Evolutionary conservation across 1,284 basidiomycete species (phyloP), one percentile per base, ranked within the genome.

Genomic region (Xanthoconium separans): DNA sequence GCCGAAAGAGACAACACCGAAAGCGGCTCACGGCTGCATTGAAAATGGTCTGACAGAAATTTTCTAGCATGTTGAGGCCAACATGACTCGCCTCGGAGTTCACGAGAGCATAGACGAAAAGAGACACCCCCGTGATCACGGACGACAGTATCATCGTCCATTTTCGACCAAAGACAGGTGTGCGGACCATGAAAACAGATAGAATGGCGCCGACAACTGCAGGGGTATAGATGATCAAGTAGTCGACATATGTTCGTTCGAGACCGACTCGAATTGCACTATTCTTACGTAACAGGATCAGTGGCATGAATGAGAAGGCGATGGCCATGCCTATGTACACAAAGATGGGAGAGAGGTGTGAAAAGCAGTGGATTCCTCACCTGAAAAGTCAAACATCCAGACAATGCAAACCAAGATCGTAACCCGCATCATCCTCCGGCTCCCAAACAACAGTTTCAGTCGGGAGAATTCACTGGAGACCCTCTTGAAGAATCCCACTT

Each of bases 281-380:
- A 40, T 61, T 61, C 33, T 60, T 60, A 20, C 56, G 45, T 10
- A 59, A 51, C 60, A 59, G 37, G 22, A 61, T 61, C 7, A 41
- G n/a, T 11, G 57, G 53, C 27, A 60, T 20, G 16, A 20, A 56
- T 18, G 50, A 4, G 9, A 13, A 15, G 12, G 44, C 49, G 8
- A 50, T 56, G 3, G 6, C 9, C 33, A 30, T 40, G 1, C 49
- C 56, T 59, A 30, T 29, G 31, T 3, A 30, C 15, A 13, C 1
- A 12, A 22, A 4, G 0, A 1, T 55, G 30, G 55, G 30, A 31
- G 8, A 39, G 3, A n/a, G 7, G n/a, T 16, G 7, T 29, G 22
- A 41, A 12, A 3, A 15, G 2, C 10, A 12, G 11, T 27, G 31
- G 13, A 24, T 40, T 18, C 16, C 56, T 51, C 49, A 58, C 58